Conservation (phyloP, 108 stramenopile species). For the Nannochloropsis salina region DNA sequence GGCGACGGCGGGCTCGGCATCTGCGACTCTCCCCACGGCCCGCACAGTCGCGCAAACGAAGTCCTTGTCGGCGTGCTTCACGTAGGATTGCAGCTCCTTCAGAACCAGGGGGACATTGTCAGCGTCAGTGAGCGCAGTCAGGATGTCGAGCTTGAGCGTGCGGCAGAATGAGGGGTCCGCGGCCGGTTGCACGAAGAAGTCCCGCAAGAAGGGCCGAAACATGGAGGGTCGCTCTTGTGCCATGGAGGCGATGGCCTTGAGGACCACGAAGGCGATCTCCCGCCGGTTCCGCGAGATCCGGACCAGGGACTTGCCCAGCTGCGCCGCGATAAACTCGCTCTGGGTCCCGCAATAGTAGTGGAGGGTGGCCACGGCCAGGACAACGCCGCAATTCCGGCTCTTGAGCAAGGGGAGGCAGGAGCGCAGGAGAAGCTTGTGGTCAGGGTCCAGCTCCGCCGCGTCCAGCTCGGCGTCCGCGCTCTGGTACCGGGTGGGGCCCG, state of each 20-base stretch:
- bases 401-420: constrained; percentile 83
- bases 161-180: constrained; percentile 83
- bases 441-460: constrained; percentile 70
- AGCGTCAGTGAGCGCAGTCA: constrained; percentile 71
- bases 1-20: constrained; percentile 68
- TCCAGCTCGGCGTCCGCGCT: constrained; percentile 54
- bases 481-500: not conserved
- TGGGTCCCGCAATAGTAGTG: constrained; percentile 88
- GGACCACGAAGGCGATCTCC: constrained; percentile 93
- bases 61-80: constrained; percentile 70
- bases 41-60: constrained; percentile 82
- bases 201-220: constrained; percentile 85
- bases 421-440: constrained; percentile 76
- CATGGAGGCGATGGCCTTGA: constrained; percentile 79
- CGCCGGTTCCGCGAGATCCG: constrained; percentile 83
- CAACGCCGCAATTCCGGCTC: constrained; percentile 86
- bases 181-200: constrained; percentile 85
- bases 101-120: constrained; percentile 74
- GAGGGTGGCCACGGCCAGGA: constrained; percentile 80
- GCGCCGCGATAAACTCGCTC: constrained; percentile 51
- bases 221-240: constrained; percentile 80
- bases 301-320: constrained; percentile 86
- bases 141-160: constrained; percentile 88
- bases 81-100: constrained; percentile 81
- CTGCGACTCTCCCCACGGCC: constrained; percentile 80